These are phyloP conservation scores for Starmerella potacharoeniae DNA, from an alignment of 805 yeast species.

Conservation along the genomic window DNA sequence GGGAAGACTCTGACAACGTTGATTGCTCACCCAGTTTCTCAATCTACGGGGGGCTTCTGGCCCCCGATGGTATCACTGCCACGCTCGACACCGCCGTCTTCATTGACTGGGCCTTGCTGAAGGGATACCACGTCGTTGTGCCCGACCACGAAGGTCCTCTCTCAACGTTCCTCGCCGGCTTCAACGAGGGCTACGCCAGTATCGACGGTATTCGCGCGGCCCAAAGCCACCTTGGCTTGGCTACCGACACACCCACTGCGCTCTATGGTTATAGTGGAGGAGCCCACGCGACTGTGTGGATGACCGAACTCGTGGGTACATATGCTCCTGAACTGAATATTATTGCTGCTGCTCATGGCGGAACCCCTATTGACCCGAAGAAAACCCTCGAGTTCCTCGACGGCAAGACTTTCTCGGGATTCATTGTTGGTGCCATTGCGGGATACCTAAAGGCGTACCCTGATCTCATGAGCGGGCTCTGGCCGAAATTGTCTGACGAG, in stretches of 20 bases:
- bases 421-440: slow-evolving; percentile 19
- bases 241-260: not conserved
- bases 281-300: not conserved
- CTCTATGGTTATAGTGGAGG: not conserved
- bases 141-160: slow-evolving; percentile 27
- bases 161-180: slow-evolving; percentile 19
- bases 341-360: slow-evolving; percentile 19
- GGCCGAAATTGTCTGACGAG: slow-evolving; percentile 2
- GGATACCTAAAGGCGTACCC: slow-evolving; percentile 23
- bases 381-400: slow-evolving; percentile 10
- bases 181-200: not conserved
- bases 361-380: not conserved
- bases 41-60: slow-evolving; percentile 9
- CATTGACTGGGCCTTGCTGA: slow-evolving; percentile 12
- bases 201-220: not conserved
- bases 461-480: slow-evolving; percentile 3
- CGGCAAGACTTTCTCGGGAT: slow-evolving; percentile 19
- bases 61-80: slow-evolving; percentile 6
- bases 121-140: slow-evolving; percentile 13
- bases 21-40: slow-evolving; percentile 24
- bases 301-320: not conserved
- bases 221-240: not conserved
- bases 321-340: not conserved
- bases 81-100: slow-evolving; percentile 4
- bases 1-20: slow-evolving; percentile 21